phyloP scores from a whole-genome alignment of 805 yeast genomes.

The Maudiozyma serrabonitensis region DNA sequence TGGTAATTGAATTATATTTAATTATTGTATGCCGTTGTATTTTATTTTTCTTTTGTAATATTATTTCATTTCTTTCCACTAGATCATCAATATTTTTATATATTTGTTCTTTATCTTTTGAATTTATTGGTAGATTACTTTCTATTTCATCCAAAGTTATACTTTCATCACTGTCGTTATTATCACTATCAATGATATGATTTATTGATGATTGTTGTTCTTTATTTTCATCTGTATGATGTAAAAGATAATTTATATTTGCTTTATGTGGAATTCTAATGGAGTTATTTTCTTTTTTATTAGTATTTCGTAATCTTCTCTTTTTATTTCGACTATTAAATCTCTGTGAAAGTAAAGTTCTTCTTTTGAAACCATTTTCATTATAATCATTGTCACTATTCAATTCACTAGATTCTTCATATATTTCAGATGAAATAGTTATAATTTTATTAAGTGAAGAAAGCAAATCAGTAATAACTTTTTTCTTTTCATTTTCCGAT shows the following conservation, averaged over 20 bases:
- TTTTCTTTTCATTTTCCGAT: neutral
- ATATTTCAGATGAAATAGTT: neutral
- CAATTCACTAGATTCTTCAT: neutral
- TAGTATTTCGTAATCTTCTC: neutral
- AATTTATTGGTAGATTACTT: conserved; percentile 1
- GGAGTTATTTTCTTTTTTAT: neutral
- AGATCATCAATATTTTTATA: conserved; percentile 1
- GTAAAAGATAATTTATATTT: neutral
- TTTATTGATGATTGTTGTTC: neutral
- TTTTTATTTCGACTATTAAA: neutral
- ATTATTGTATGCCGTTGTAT: neutral
- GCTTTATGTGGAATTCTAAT: neutral
- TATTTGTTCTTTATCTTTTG: neutral
- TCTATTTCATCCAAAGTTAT: conserved; percentile 5
- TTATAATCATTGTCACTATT: too few species aligned
- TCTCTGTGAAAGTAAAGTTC: neutral
- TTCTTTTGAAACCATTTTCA: neutral
- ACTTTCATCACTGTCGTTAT: neutral
- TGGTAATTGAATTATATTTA: neutral
- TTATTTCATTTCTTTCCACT: conserved; percentile 1
- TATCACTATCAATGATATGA: neutral
- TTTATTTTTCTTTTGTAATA: neutral
- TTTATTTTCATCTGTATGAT: neutral
- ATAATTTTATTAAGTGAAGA: neutral
- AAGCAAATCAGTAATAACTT: neutral